Base-by-base conservation (phyloP, 2,329 filamentous ascomycete species). In the Cylindrodendrum hubeiense region DNA sequence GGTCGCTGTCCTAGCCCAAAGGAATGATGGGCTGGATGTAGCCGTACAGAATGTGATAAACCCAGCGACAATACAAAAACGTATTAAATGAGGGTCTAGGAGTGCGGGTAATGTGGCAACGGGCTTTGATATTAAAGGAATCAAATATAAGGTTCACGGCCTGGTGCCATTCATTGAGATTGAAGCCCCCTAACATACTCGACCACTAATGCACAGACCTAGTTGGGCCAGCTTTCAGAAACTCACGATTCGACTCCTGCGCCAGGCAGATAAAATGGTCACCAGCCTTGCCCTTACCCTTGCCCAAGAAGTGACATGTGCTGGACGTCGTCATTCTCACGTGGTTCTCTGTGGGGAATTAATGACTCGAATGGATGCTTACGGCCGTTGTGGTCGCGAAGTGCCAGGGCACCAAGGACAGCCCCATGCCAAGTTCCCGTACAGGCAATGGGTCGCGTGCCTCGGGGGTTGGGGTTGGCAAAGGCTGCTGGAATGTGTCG, bases 201-300 rank as follows among this genome's bases (percentile, higher is more conserved):
- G 0, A 83, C 84, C 1, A 86, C 72, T 60, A 87, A 86, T 0
- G 83, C 85, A 51, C 80, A 79, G 7, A 87, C 81, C 0, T 71
- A 86, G 1, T 82, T 73, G 0, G 81, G 0, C 85, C 85, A 0
- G 87, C 52, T 0, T 77, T 71, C 13, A 78, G 74, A 12, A 87
- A 83, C 67, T 87, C 84, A 1, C 76, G 74, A 21, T 87, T 84
- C 0, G 87, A 69, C 59, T 87, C 84, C 1, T 74, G 67, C 0
- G 81, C 77, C 0, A 88, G 75, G 0, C 81, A 73, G 0, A 82
- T 79, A 52, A 83, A 87, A 5, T 76, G 72, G 1, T 76, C 77
- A 13, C 84, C 80, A 0, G 70, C 79, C 67, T 85, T 81, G 0
- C 60, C 69, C 1, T 69, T 62, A 0, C n/a, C 21, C 47, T 33